Evolutionary conservation across 257 asterid species (phyloP).

Genomic region (Nicotiana obtusifolia): DNA sequence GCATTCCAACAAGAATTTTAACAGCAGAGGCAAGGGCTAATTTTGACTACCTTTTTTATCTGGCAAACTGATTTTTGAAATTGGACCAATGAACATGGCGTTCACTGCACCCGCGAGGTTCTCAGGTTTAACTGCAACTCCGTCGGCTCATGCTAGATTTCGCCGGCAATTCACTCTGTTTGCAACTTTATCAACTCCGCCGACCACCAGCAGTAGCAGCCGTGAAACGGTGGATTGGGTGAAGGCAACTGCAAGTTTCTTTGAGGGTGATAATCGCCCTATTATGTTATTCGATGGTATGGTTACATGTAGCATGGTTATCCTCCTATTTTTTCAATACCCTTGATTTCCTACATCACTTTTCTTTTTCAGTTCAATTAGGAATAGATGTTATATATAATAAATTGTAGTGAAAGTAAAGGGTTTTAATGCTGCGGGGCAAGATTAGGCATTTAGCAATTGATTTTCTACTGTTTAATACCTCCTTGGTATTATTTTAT

Average conservation of each 20-base stretch:
- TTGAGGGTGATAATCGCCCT: constrained; percentile 76
- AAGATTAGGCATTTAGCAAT: too few species aligned
- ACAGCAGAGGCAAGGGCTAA: neutral
- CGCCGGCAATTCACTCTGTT: constrained; percentile 26
- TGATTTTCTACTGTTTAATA: too few species aligned
- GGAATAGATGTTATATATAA: neutral
- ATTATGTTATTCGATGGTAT: constrained; percentile 92
- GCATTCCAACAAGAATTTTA: too few species aligned
- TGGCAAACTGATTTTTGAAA: neutral
- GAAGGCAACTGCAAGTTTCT: constrained; percentile 62
- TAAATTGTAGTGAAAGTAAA: neutral
- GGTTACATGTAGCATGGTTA: neutral
- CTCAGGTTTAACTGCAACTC: constrained; percentile 21
- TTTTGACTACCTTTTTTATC: neutral
- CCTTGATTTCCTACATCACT: neutral
- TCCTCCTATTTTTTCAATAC: neutral
- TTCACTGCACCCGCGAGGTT: constrained; percentile 29
- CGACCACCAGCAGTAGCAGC: constrained; percentile 22
- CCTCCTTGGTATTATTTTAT: too few species aligned
- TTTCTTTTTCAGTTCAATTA: neutral
- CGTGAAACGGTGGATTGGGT: constrained; percentile 45
- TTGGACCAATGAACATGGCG: constrained; percentile 33
- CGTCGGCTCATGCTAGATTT: constrained; percentile 21
- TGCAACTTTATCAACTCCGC: constrained; percentile 43
- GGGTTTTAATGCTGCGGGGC: neutral